phyloP scores from a whole-genome alignment of 2,329 filamentous ascomycete genomes.

The Sporothrix protearum region DNA sequence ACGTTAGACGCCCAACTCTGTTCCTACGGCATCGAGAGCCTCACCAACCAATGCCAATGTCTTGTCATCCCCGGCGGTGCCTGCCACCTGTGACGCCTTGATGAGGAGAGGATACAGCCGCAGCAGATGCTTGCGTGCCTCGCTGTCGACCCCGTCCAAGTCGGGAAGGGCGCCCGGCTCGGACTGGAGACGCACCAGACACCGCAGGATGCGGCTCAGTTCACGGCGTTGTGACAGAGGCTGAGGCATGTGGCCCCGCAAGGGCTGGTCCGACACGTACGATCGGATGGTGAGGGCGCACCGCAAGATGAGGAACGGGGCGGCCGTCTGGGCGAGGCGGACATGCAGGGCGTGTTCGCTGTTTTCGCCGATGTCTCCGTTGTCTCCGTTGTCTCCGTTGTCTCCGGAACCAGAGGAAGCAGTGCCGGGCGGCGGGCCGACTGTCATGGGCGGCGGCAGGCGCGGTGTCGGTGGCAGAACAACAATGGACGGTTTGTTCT shows the following conservation, averaged over 20 bases:
- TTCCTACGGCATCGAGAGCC: conserved; percentile 60
- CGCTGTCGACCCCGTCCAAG: conserved; percentile 50
- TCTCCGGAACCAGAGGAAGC: conserved; percentile 25
- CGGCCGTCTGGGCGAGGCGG: conserved; percentile 68
- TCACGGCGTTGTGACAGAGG: conserved; percentile 77
- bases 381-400: conserved; percentile 33
- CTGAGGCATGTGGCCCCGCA: conserved; percentile 85
- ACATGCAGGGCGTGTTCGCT: conserved; percentile 42
- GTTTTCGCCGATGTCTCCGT: conserved; percentile 34
- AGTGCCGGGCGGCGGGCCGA: conserved; percentile 41
- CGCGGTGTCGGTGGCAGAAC: conserved; percentile 46
- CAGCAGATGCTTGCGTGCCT: conserved; percentile 69
- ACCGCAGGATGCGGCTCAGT: conserved; percentile 65
- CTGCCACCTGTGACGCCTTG: conserved; percentile 58
- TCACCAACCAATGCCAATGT: conserved; percentile 56
- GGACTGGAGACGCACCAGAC: conserved; percentile 64
- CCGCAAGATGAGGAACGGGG: conserved; percentile 78
- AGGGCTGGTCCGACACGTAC: conserved; percentile 86
- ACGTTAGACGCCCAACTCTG: conserved; percentile 45
- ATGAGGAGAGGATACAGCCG: conserved; percentile 76
- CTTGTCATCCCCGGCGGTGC: conserved; percentile 56
- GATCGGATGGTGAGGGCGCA: conserved; percentile 75
- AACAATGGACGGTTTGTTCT: conserved; percentile 37
- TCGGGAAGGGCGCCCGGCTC: conserved; percentile 67
- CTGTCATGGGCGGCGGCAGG: conserved; percentile 31